Evolutionary conservation across 805 yeast species (phyloP), one percentile per base, ranked within the genome.

Genomic region (Martiniozyma abietophila): DNA sequence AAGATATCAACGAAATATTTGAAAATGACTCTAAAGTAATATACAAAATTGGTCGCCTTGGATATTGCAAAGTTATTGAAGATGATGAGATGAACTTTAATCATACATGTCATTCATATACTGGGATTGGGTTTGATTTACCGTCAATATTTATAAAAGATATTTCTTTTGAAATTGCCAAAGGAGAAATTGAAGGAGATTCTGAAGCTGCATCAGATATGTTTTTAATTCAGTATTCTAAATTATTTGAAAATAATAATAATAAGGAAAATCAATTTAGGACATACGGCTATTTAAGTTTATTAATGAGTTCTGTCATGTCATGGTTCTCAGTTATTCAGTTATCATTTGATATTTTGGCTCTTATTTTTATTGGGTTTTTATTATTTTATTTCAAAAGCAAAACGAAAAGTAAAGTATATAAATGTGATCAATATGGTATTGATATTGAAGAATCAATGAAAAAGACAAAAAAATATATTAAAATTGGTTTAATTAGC

Each of bases 141-240:
- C 51, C 67, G 7, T 56, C 70, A 6, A 65, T 66, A 10, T 50
- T 71, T 11, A 57, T 71, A 8, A 58, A 65, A 36, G 80, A 74
- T 49, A 59, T 74, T 9, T 75, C 32, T 73, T 4, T 54, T 53
- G 3, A 73, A 66, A 41, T 50, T 69, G 35, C 31, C 14, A 4
- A 7, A 5, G 21, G 26, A 10, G 34, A 4, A 55, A 56, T 31
- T 48, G 59, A 36, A 5, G 59, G 65, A 5, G 59, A 67, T 41
- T 53, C 67, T 4, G 50, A 50, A 3, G 48, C 46, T 8, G 50
- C 65, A 42, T 67, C 71, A 3, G 54, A 61, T 15, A 57, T 67
- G 17, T 56, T 69, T 38, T 64, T 60, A 10, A 43, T 51, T 8
- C 62, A 65, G 1, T 68, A 64, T 46, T 58, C 59, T 15, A 53